Conservation (phyloP, 2,329 filamentous ascomycete genomes). For the Aspergillus tanneri region DNA sequence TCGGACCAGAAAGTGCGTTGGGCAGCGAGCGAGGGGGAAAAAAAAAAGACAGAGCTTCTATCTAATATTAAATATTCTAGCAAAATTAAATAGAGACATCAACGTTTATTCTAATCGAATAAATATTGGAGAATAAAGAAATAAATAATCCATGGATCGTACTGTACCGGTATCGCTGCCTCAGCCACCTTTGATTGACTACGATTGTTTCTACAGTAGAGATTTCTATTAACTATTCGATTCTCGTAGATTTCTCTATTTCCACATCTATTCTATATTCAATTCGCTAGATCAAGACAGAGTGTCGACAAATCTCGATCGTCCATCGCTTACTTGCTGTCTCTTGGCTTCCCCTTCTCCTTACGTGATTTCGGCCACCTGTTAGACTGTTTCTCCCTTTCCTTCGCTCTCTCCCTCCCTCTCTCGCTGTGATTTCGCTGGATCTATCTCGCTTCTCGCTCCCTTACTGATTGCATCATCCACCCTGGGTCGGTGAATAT, state of each 20-base stretch:
- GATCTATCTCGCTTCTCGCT: too few relatives aligned
- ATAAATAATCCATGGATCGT: neutral
- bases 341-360: neutral
- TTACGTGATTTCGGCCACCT: neutral
- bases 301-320: neutral
- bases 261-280: neutral
- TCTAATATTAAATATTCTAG: too few relatives aligned
- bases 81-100: too few relatives aligned
- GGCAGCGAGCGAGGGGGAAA: neutral
- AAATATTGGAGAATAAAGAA: too few relatives aligned
- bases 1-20: too few relatives aligned
- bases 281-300: neutral
- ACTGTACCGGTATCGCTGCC: neutral
- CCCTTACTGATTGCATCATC: neutral
- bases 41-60: neutral
- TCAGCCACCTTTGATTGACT: neutral
- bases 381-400: neutral
- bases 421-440: too few relatives aligned
- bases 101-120: too few relatives aligned
- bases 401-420: neutral
- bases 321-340: neutral
- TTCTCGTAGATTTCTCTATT: neutral
- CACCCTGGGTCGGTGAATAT: too few relatives aligned
- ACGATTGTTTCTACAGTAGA: neutral
- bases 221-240: too few relatives aligned